Evolutionary conservation across 176 grass and related monocot genomes (phyloP).

Genomic region (Triticum turgidum): DNA sequence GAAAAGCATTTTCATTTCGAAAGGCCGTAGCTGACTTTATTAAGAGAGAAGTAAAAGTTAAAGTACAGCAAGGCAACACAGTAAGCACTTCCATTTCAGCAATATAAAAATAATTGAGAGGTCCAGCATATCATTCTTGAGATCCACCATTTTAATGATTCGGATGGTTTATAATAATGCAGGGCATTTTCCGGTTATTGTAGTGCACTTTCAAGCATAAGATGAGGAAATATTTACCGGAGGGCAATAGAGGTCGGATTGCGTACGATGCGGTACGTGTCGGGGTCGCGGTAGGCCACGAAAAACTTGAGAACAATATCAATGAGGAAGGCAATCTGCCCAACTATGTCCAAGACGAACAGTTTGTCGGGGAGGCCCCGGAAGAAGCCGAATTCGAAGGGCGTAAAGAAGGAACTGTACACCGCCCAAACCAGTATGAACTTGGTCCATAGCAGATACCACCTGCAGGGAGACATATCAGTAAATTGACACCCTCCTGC

Average conservation of each 20-base stretch:
- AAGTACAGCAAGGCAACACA: not conserved
- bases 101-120: not conserved
- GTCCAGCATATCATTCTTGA: not conserved
- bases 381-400: slow-evolving; percentile 95
- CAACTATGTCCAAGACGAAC: slow-evolving; percentile 78
- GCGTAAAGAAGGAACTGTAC: slow-evolving; percentile 94
- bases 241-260: slow-evolving; percentile 58
- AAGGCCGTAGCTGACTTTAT: too few relatives aligned
- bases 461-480: slow-evolving; percentile 39
- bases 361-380: slow-evolving; percentile 74
- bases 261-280: slow-evolving; percentile 68
- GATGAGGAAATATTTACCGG: slow-evolving; percentile 32
- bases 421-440: slow-evolving; percentile 87
- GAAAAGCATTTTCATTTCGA: not conserved
- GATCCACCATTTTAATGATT: not conserved
- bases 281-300: slow-evolving; percentile 74
- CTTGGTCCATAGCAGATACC: slow-evolving; percentile 69
- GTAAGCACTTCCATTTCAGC: not conserved
- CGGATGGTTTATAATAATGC: not conserved
- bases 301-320: slow-evolving; percentile 78
- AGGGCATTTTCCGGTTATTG: not conserved
- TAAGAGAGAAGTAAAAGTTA: not conserved
- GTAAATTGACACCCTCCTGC: not conserved
- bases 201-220: not conserved
- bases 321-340: slow-evolving; percentile 70